Conservation (phyloP, 1,139 yeast genomes). For the Schwanniomyces etchellsii region DNA sequence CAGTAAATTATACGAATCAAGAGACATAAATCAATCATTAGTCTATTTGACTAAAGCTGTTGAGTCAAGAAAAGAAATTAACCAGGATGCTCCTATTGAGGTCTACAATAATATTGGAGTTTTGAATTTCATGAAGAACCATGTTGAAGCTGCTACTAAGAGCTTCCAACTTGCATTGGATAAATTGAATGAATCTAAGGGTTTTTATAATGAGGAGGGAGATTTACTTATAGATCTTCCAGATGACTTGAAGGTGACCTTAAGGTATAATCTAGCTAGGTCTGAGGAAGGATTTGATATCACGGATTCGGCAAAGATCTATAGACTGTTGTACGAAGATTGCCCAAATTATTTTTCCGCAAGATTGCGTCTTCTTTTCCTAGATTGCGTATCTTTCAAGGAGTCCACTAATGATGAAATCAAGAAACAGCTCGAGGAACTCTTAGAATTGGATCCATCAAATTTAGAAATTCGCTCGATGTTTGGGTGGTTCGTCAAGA, state of each 20-base stretch:
- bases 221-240: conserved; percentile 20
- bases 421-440: conserved; percentile 45
- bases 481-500: conserved; percentile 82
- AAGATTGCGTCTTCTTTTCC: conserved; percentile 60
- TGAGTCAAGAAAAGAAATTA: conserved; percentile 41
- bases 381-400: conserved; percentile 32
- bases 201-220: conserved; percentile 20
- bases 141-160: conserved; percentile 35
- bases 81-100: conserved; percentile 54
- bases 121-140: conserved; percentile 64
- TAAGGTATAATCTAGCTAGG: conserved; percentile 62
- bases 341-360: conserved; percentile 78
- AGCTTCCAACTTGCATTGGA: conserved; percentile 48
- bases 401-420: conserved; percentile 37
- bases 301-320: conserved; percentile 44
- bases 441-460: conserved; percentile 51
- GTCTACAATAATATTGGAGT: conserved; percentile 84
- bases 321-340: conserved; percentile 47
- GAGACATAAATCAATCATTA: conserved; percentile 54
- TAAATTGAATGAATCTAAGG: conserved; percentile 12
- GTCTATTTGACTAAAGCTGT: conserved; percentile 53
- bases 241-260: conserved; percentile 37
- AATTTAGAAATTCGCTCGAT: conserved; percentile 84
- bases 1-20: conserved; percentile 62
- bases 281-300: conserved; percentile 45